These are phyloP conservation scores for Coemansia sp. DNA, from an alignment of 192 early-diverging fungal genomes.

Conservation along the genomic window DNA sequence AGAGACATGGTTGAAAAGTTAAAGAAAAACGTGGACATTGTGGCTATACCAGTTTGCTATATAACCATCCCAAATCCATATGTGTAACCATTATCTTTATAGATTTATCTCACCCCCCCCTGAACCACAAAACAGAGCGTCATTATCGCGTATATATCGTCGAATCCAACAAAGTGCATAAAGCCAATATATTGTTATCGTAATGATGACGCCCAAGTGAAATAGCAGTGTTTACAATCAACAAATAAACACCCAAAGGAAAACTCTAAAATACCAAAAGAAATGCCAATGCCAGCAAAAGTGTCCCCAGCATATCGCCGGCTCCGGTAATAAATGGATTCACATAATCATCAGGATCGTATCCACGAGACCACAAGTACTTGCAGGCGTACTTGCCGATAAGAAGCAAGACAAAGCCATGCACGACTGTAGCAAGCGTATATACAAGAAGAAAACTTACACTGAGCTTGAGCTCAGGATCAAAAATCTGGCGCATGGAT, in stretches of 20 bases:
- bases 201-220: too few species aligned
- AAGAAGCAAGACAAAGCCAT: constrained; percentile 56
- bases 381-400: constrained; percentile 60
- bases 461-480: constrained; percentile 48
- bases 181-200: too few species aligned
- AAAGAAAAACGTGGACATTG: not conserved
- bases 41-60: too few species aligned
- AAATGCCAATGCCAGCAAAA: constrained; percentile 56
- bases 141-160: too few species aligned
- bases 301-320: constrained; percentile 69
- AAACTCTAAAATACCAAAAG: constrained; percentile 6
- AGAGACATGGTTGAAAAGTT: constrained; percentile 1
- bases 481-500: constrained; percentile 47
- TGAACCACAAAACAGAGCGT: too few species aligned
- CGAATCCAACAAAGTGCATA: too few species aligned
- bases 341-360: constrained; percentile 75
- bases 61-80: too few species aligned
- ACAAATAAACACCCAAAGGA: not conserved
- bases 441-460: constrained; percentile 54
- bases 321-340: constrained; percentile 60
- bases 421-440: constrained; percentile 56
- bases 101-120: too few species aligned
- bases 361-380: constrained; percentile 63
- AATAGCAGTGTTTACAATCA: too few species aligned
- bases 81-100: too few species aligned